Conservation (phyloP, 1,139 yeast species). For the Sugiyamaella sp. region DNA sequence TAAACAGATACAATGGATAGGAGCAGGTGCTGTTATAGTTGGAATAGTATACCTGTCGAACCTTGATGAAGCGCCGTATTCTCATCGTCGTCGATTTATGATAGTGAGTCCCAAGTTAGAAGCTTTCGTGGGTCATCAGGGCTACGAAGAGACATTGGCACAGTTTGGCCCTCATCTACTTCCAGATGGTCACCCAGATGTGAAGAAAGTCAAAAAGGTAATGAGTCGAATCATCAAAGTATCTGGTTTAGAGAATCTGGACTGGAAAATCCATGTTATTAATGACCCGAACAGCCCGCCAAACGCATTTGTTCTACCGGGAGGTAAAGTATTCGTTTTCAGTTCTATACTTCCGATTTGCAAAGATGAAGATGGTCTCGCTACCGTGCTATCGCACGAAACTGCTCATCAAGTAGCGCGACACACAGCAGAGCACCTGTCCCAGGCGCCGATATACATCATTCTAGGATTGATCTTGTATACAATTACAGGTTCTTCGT, state of each 20-base stretch:
- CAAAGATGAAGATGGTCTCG: conserved; percentile 82
- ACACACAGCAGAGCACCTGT: conserved; percentile 80
- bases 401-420: conserved; percentile 92
- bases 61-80: conserved; percentile 80
- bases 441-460: conserved; percentile 51
- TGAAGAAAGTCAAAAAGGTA: conserved; percentile 57
- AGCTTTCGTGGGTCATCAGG: conserved; percentile 62
- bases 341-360: conserved; percentile 79
- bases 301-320: conserved; percentile 94
- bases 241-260: conserved; percentile 45
- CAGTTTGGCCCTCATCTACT: conserved; percentile 41
- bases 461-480: conserved; percentile 54
- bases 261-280: conserved; percentile 86
- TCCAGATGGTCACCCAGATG: conserved; percentile 48
- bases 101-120: conserved; percentile 75
- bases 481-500: conserved; percentile 54
- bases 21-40: conserved; percentile 35
- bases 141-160: conserved; percentile 61
- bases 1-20: conserved; percentile 34
- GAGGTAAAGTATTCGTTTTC: conserved; percentile 92
- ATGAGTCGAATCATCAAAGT: conserved; percentile 62
- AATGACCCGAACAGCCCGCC: conserved; percentile 74
- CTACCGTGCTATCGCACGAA: conserved; percentile 92
- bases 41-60: conserved; percentile 62
- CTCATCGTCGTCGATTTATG: conserved; percentile 72